Conservation (phyloP, 164 flowering plant genomes). For the Vitis cinerea region DNA sequence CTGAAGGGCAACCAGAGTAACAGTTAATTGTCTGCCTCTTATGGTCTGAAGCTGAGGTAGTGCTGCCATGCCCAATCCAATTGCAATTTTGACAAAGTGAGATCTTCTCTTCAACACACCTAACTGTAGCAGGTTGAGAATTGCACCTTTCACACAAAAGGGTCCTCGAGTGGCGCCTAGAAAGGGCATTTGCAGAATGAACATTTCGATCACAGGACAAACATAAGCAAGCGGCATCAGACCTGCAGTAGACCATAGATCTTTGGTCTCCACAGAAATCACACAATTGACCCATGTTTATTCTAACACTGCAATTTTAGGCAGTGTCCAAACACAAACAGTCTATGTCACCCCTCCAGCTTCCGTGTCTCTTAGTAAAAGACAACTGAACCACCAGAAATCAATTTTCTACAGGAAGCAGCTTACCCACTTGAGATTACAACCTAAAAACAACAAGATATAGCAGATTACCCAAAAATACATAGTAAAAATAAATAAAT, state of each 20-base stretch:
- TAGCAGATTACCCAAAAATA: not conserved
- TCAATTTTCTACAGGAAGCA: not conserved
- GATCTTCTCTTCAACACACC: slow-evolving; percentile 50
- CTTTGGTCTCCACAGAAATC: no score
- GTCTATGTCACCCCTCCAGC: not conserved
- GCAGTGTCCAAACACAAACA: not conserved
- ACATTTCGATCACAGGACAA: slow-evolving; percentile 64
- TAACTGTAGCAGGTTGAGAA: slow-evolving; percentile 53
- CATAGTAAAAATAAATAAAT: no score
- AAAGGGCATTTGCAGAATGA: slow-evolving; percentile 72
- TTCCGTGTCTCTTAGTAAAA: not conserved
- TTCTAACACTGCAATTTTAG: no score
- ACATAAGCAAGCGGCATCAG: slow-evolving; percentile 19
- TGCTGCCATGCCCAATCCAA: slow-evolving; percentile 55
- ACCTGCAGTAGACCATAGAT: no score
- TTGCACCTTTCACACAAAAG: slow-evolving; percentile 70
- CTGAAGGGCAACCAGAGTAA: slow-evolving; percentile 63
- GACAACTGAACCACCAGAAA: not conserved
- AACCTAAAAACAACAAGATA: not conserved
- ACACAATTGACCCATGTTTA: no score
- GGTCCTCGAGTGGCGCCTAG: slow-evolving; percentile 54
- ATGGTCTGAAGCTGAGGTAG: slow-evolving; percentile 43
- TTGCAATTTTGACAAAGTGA: slow-evolving; percentile 68
- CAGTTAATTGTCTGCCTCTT: slow-evolving; percentile 41
- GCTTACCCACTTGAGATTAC: not conserved